A percentile compares a stretch with the other conserved stretches of the same genome.
Evolutionary conservation across 2,329 filamentous ascomycete genomes (phyloP).

Genomic region (Botryotinia calthae): DNA sequence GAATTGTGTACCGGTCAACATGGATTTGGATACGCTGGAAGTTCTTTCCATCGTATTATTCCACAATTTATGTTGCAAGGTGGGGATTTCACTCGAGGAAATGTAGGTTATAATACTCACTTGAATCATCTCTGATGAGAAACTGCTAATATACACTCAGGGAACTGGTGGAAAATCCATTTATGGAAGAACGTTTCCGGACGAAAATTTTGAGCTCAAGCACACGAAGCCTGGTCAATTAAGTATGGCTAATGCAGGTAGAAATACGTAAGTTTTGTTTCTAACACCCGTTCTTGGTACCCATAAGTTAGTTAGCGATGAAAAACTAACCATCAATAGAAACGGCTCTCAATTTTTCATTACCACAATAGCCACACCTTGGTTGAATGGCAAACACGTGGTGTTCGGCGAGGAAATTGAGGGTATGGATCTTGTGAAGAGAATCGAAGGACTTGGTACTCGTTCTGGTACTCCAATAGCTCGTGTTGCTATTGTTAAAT

Average conservation of each 20-base stretch:
- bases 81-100: conserved; percentile 89
- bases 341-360: conserved; percentile 99
- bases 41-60: conserved; percentile 89
- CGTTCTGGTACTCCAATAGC: conserved; percentile 53
- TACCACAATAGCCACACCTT: conserved; percentile 88
- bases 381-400: conserved; percentile 93
- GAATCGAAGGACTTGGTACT: conserved; percentile 59
- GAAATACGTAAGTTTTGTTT: conserved; percentile 74
- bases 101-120: conserved; percentile 57
- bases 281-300: conserved; percentile 23
- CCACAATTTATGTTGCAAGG: conserved; percentile 93
- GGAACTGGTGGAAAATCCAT: conserved; percentile 86
- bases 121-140: conserved; percentile 21
- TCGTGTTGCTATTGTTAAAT: conserved; percentile 55
- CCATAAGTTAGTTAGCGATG: neutral
- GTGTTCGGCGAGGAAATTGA: conserved; percentile 74
- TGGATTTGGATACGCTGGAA: conserved; percentile 79
- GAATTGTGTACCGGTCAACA: conserved; percentile 81
- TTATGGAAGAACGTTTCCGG: conserved; percentile 89
- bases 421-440: conserved; percentile 53
- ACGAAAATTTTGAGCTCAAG: conserved; percentile 83
- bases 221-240: conserved; percentile 75
- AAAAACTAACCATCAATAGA: conserved; percentile 53
- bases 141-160: conserved; percentile 61
- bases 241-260: conserved; percentile 93